A percentile compares a stretch with the other conserved stretches of the same genome.
These are phyloP conservation scores for Acaromyces ingoldii DNA, from an alignment of 1,284 basidiomycete genomes.

Conservation along the genomic window DNA sequence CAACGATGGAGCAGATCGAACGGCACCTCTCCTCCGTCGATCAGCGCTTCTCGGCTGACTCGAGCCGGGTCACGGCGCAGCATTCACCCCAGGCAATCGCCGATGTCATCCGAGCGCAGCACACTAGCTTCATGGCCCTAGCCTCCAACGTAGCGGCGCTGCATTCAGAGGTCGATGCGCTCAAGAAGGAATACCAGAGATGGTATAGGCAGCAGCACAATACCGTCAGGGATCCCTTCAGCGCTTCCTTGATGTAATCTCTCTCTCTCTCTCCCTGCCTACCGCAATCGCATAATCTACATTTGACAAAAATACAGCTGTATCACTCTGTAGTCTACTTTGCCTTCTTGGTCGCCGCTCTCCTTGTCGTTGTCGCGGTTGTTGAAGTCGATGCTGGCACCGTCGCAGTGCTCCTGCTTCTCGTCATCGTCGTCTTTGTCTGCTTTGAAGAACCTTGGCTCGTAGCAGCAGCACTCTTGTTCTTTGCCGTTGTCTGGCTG, in stretches of 20 bases:
- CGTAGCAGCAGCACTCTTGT: background rate
- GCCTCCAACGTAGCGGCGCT: slow-evolving; percentile 42
- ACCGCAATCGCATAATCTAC: background rate
- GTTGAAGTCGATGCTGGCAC: too few species aligned
- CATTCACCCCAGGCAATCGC: slow-evolving; percentile 22
- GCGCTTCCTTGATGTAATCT: slow-evolving; percentile 6
- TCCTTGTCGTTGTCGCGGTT: background rate
- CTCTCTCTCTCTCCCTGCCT: slow-evolving; percentile 15
- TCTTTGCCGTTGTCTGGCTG: background rate
- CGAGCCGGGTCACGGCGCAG: too few species aligned
- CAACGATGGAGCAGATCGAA: slow-evolving; percentile 44
- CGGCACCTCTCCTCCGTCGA: slow-evolving; percentile 35
- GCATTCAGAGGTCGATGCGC: slow-evolving; percentile 42
- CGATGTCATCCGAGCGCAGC: slow-evolving; percentile 43
- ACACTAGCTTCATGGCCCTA: slow-evolving; percentile 44
- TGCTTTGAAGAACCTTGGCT: too few species aligned
- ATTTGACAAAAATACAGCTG: background rate
- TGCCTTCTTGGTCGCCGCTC: background rate
- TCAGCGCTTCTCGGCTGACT: too few species aligned
- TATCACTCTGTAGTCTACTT: background rate
- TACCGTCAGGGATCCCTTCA: slow-evolving; percentile 44
- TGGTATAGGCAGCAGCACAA: slow-evolving; percentile 45
- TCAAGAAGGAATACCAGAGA: slow-evolving; percentile 44
- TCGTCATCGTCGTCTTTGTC: too few species aligned
- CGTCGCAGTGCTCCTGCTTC: too few species aligned